Evolutionary conservation across 192 early-diverging fungal genomes (phyloP), one percentile per base, ranked within the genome.

Genomic region (Backusella macrospora): DNA sequence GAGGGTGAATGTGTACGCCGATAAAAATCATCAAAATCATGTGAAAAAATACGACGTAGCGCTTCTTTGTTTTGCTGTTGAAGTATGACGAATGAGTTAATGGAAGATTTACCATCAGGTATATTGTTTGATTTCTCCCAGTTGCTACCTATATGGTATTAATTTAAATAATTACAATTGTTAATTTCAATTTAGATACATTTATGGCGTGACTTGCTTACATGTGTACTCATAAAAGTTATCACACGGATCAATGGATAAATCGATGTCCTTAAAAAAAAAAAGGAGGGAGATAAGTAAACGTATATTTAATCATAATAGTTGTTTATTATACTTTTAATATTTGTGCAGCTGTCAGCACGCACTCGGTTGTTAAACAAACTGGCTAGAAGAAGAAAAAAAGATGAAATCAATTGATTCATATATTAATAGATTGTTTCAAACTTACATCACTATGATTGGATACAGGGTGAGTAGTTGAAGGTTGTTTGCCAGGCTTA

Each of bases 151-250:
- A 73, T 15, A 15, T 26, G 12, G 48, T 5, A 21, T 42, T 23
- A 34, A 34, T 34, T 68, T 38, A 55, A 68, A 38, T 18, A 34
- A 34, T 34, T 34, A 64, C 21, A 45, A n/a, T 18, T 48, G 62
- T 16, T 29, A 52, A 68, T 39, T 6, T 48, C 39, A 71, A 64
- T 18, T 42, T 62, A 34, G 6, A 52, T n/a, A 42, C 52, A 59
- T 5, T 23, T 68, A 26, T 68, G 6, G 14, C 15, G 12, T 46
- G 45, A 4, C 4, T 12, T 8, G 21, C 86, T 77, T 85, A 90
- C 90, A 89, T 52, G 79, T 82, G 74, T 84, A 92, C 62, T 85
- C 80, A 70, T 85, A 92, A 77, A 92, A 92, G 70, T 92, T 90
- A 8, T 86, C 76, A 44, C 91, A 92, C 16, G 91, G 90, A 77